These are phyloP conservation scores for Colletotrichum shisoi DNA, from an alignment of 2,329 filamentous ascomycete genomes.

Conservation along the genomic window DNA sequence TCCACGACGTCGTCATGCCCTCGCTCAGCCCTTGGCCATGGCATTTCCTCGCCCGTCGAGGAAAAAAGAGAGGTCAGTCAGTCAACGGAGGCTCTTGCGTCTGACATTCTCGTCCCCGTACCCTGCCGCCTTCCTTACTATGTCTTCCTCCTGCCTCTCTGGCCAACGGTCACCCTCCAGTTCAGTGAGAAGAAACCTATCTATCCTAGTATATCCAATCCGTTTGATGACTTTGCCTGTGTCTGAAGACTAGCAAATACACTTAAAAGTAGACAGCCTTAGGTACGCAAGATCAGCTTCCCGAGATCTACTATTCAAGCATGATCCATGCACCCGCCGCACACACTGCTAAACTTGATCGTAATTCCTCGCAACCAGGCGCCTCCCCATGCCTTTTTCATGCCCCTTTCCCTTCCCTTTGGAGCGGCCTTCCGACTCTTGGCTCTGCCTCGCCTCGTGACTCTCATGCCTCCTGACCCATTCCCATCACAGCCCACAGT, in stretches of 20 bases:
- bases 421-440: not conserved
- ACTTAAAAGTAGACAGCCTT: not conserved
- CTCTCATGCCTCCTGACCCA: not conserved
- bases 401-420: not conserved
- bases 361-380: not conserved
- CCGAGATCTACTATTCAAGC: slow-evolving; percentile 19
- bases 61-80: not conserved
- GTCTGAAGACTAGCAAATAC: not conserved
- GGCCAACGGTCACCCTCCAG: slow-evolving; percentile 4
- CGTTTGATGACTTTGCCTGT: too few species aligned
- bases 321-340: not conserved
- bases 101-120: slow-evolving; percentile 19
- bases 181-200: not conserved
- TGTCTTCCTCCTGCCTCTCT: not conserved
- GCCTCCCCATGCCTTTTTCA: not conserved
- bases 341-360: slow-evolving; percentile 1
- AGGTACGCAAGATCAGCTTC: slow-evolving; percentile 23
- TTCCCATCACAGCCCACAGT: slow-evolving; percentile 9
- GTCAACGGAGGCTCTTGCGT: slow-evolving; percentile 26
- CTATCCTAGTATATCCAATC: not conserved
- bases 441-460: not conserved
- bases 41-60: slow-evolving; percentile 20
- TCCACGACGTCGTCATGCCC: slow-evolving; percentile 3
- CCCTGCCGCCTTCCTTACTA: not conserved
- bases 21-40: not conserved